Evolutionary conservation across 148 eudicot species (phyloP).

Genomic region (Chenopodium berlandieri): DNA sequence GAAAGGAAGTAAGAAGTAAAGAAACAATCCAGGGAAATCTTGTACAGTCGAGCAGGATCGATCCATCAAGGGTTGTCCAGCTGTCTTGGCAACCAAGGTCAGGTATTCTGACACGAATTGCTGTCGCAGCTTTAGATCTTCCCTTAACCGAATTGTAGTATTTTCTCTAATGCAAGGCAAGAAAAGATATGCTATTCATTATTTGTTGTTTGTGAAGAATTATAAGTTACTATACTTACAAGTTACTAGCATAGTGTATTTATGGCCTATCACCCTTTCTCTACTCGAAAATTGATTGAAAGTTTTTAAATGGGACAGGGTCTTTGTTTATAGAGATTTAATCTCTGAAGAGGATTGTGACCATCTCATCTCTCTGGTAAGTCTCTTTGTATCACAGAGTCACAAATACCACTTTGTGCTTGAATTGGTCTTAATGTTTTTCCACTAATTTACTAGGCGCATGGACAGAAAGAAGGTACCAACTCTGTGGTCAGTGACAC

Average conservation of each 20-base stretch:
- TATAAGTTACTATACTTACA: background rate
- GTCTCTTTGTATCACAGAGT: slow-evolving; percentile 3
- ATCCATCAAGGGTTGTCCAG: slow-evolving; percentile 69
- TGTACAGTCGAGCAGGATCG: slow-evolving; percentile 39
- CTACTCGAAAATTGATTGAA: background rate
- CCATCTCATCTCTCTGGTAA: slow-evolving; percentile 70
- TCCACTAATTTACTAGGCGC: slow-evolving; percentile 32
- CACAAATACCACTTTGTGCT: background rate
- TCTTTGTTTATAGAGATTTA: slow-evolving; percentile 70
- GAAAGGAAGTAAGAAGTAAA: slow-evolving; percentile 63
- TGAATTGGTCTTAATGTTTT: slow-evolving; percentile 8
- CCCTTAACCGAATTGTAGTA: background rate
- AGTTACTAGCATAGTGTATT: background rate
- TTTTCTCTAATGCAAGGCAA: background rate
- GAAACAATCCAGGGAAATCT: slow-evolving; percentile 26
- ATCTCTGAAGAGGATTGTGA: slow-evolving; percentile 76
- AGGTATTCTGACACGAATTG: slow-evolving; percentile 47
- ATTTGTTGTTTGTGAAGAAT: background rate
- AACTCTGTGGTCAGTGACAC: slow-evolving; percentile 19
- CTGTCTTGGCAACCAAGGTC: slow-evolving; percentile 97
- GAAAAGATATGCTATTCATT: background rate
- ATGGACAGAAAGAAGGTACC: slow-evolving; percentile 25
- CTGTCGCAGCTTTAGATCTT: background rate
- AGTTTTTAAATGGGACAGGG: slow-evolving; percentile 45
- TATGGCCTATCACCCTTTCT: background rate